Percentiles rank a stretch among this genome's conserved stretches.
Evolutionary conservation across 177 flowering plant genomes (phyloP).

Genomic region (Vitis hybrid): DNA sequence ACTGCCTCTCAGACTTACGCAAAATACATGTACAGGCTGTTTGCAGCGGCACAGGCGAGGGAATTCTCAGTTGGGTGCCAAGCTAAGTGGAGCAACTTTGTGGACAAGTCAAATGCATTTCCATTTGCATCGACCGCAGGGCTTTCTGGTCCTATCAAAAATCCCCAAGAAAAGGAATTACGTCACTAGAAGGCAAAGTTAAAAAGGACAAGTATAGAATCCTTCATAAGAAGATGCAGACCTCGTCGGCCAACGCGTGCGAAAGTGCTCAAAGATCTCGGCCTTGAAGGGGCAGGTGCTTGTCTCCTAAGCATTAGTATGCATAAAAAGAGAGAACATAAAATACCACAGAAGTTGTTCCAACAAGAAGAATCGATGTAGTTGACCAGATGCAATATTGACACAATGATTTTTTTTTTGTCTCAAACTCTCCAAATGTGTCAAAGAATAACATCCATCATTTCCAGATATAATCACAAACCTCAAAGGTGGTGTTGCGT

Average conservation of each 20-base stretch:
- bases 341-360: neutral
- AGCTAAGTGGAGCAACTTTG: conserved; percentile 76
- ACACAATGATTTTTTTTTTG: neutral
- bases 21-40: conserved; percentile 70
- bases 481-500: neutral
- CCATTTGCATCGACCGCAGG: conserved; percentile 71
- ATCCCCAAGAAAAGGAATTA: neutral
- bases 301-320: neutral
- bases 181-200: neutral
- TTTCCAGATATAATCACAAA: neutral
- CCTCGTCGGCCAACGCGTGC: neutral
- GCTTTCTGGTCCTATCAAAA: conserved; percentile 47
- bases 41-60: conserved; percentile 48
- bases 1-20: conserved; percentile 24
- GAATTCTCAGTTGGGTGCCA: conserved; percentile 78
- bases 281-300: neutral
- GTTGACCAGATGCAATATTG: neutral
- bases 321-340: neutral
- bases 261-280: neutral
- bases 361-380: neutral
- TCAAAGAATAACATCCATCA: neutral
- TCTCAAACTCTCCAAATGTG: neutral
- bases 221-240: neutral
- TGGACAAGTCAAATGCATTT: conserved; percentile 65
- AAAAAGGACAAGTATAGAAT: neutral